A percentile compares a stretch with the other conserved stretches of the same genome.
These are phyloP conservation scores for Herpomyces periplanetae DNA, from an alignment of 2,329 filamentous ascomycete species.

Conservation along the genomic window DNA sequence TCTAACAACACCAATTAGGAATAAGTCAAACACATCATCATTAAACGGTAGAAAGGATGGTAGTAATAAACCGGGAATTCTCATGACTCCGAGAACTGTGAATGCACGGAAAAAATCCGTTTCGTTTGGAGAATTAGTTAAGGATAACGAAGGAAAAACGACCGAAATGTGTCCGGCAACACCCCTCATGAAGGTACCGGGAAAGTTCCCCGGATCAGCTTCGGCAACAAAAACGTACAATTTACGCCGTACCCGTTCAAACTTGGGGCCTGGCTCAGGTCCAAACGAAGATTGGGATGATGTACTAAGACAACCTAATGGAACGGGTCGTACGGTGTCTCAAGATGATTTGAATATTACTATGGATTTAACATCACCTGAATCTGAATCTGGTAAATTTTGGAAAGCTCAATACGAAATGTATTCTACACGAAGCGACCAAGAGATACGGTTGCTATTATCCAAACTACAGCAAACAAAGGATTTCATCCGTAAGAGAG, in stretches of 20 bases:
- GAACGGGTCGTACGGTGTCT: no score
- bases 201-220: no score
- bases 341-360: slow-evolving; percentile 19
- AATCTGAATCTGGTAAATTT: slow-evolving; percentile 31
- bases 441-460: slow-evolving; percentile 34
- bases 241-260: no score
- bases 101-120: slow-evolving; percentile 17
- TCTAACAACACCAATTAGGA: slow-evolving; percentile 3
- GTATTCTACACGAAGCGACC: slow-evolving; percentile 28
- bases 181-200: no score
- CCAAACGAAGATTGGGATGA: no score
- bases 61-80: slow-evolving; percentile 17
- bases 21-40: slow-evolving; percentile 4
- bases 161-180: no score
- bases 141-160: background rate
- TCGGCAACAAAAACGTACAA: no score
- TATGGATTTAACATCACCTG: slow-evolving; percentile 27
- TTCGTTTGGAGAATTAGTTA: slow-evolving; percentile 10
- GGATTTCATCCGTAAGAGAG: slow-evolving; percentile 36
- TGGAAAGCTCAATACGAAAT: slow-evolving; percentile 41
- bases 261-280: no score
- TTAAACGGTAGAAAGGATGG: slow-evolving; percentile 4
- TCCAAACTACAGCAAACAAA: slow-evolving; percentile 43
- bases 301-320: no score
- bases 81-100: slow-evolving; percentile 20